Base-by-base conservation (phyloP, 305 asterid species). In the Solanum aculeatissimum region DNA sequence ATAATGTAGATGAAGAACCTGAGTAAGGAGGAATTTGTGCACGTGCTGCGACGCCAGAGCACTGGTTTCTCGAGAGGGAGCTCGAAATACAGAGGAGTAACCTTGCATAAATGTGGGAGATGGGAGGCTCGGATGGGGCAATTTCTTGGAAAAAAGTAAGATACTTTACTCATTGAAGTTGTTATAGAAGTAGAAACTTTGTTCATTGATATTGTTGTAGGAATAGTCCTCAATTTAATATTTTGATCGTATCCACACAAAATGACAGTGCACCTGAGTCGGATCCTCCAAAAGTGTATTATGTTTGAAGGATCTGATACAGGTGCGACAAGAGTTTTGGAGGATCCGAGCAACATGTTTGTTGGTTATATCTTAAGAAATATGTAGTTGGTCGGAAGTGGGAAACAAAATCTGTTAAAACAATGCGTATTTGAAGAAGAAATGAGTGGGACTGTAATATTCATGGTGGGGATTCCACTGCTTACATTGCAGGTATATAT, bases 41-140 rank as follows among this genome's bases (percentile, higher is more conserved):
- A 92, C 62, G 87, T 86, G 62, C 83, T 95, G 6, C 91, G 99
- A n/a, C 89, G 98, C n/a, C 93, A 92, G 75, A 94, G 98, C 89
- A 92, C 92, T 19, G 98, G 98, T 47, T 96, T 94, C 86, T 92
- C 99, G 1, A 89, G 99, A 75, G 99, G 99, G 69, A 92, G 92
- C 88, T 96, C 98, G 0, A 96, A 91, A 74, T 96, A 89, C 87
- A 91, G 98, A 88, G 99, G 99, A 63, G 99, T 94, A 0, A 91
- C 98, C 0, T 91, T 94, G 78, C 98, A 94, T 83, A 94, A 94
- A 82, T 94, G 98, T 66, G 98, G 99, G 49, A 91, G 96, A 82
- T 95, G 99, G 98, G 99, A 95, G 85, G 98, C 98, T 82, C 90
- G 98, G 75, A 93, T 93, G 97, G 99, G 97, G 53, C 99, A 96